phyloP scores from a whole-genome alignment of 1,284 basidiomycete genomes.

The Ceratobasidium sp. region DNA sequence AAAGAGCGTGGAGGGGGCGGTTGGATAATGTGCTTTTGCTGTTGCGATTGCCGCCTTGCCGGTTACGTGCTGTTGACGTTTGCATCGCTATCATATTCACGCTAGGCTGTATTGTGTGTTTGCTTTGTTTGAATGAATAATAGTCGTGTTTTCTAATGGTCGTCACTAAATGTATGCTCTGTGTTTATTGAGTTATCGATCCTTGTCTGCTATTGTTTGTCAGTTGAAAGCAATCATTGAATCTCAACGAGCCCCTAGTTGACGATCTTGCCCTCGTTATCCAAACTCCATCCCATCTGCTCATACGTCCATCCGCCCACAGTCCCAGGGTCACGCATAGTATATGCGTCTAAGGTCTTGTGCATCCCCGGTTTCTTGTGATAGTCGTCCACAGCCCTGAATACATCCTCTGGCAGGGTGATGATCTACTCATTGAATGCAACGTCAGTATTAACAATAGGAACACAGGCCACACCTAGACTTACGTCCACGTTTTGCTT shows the following conservation, averaged over 20 bases:
- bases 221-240: too few species aligned
- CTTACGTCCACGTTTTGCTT: constrained; percentile 61
- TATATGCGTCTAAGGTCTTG: constrained; percentile 57
- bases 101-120: not conserved
- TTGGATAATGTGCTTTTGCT: not conserved
- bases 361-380: constrained; percentile 63
- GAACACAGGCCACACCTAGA: constrained; percentile 32
- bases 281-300: constrained; percentile 63
- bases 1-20: constrained; percentile 6
- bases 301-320: constrained; percentile 65
- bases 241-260: too few species aligned
- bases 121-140: not conserved
- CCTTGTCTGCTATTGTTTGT: too few species aligned
- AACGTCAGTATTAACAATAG: constrained; percentile 26
- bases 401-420: constrained; percentile 57
- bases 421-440: constrained; percentile 56
- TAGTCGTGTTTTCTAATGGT: not conserved
- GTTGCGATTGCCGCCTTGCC: not conserved
- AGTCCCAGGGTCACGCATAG: constrained; percentile 50
- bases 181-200: too few species aligned
- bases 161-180: not conserved
- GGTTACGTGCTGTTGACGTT: not conserved
- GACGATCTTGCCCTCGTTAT: constrained; percentile 56
- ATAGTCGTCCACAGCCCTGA: constrained; percentile 57
- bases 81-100: not conserved